Evolutionary conservation across 441 rosid species (phyloP).

Genomic region (Hypseocharis bilobata): DNA sequence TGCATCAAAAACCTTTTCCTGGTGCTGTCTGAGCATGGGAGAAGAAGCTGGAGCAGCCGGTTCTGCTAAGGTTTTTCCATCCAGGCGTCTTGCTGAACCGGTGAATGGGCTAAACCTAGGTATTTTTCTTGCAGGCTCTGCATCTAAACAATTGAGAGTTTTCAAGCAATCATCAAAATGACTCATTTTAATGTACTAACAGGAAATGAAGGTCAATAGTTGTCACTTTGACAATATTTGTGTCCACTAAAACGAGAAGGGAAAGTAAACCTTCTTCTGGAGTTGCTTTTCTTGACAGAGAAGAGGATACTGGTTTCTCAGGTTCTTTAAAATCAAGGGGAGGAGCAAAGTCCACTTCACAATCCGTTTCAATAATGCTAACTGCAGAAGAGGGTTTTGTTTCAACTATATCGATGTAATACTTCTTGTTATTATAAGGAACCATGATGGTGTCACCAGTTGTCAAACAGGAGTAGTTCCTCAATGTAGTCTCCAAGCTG

Average conservation of each 20-base stretch:
- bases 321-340: conserved; percentile 59
- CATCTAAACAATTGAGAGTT: conserved; percentile 23
- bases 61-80: conserved; percentile 34
- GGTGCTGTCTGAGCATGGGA: conserved; percentile 20
- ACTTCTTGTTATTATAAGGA: conserved; percentile 52
- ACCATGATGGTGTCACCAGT: conserved; percentile 57
- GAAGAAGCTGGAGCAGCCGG: conserved; percentile 18
- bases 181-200: too few species aligned
- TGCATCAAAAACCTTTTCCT: conserved; percentile 19
- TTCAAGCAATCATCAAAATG: background rate
- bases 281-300: conserved; percentile 28
- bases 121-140: conserved; percentile 33
- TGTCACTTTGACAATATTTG: too few species aligned
- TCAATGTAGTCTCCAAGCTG: conserved; percentile 60
- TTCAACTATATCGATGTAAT: conserved; percentile 48
- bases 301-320: conserved; percentile 32
- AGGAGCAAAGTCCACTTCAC: conserved; percentile 62
- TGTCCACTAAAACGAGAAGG: too few species aligned
- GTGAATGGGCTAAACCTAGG: conserved; percentile 43
- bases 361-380: conserved; percentile 60
- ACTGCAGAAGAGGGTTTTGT: conserved; percentile 51
- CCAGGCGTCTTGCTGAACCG: conserved; percentile 49
- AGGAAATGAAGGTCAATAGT: too few species aligned
- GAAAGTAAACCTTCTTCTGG: conserved; percentile 26
- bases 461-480: conserved; percentile 64